Base-by-base conservation (phyloP, 495 filamentous ascomycete genomes). In the Clavariopsis aquatica region DNA sequence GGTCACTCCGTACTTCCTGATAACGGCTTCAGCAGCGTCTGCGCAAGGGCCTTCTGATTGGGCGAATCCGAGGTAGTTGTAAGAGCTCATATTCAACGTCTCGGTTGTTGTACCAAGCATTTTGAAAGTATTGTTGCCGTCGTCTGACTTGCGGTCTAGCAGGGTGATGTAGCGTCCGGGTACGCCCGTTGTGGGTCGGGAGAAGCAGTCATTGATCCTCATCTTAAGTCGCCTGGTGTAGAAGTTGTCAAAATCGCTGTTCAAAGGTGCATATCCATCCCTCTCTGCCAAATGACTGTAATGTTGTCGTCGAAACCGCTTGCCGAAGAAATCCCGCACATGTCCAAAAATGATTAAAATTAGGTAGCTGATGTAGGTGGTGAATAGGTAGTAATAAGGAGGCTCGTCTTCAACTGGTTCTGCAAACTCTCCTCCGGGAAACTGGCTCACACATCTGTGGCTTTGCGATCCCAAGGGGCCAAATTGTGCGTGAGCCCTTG, bases 211-310 rank as follows among this genome's bases (percentile, higher is more conserved):
- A 68, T 96, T 95, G 68, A 98, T 92, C 52, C 94, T 87, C 80
- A 91, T 81, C 80, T 98, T 96, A 71, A 98, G 74, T 62, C 94
- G 84, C 51, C 94, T 85, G 38, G 94, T 90, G 77, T 98, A 98
- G 76, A 98, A 98, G 76, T 92, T 98, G 79, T 98, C 94, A 70
- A 98, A 98, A 76, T 98, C 94, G 68, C 91, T 95, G 76, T 97
- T 97, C 69, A 98, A 80, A n/a, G 94, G 90, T 19, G 92, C 94
- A 75, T 96, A 97, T 45, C 94, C 94, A 76, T 97, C 90, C 54
- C 83, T 80, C 23, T 85, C 83, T 74, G 88, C 90, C 69, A 98
- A 78, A 69, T 96, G 88, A 71, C 84, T 85, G 77, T 98, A 98
- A 58, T 87, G 80, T 54, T 88, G 84, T 69, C 91, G 83, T 71